Conservation (phyloP, 257 asterid species). For the Solanum neorickii region DNA sequence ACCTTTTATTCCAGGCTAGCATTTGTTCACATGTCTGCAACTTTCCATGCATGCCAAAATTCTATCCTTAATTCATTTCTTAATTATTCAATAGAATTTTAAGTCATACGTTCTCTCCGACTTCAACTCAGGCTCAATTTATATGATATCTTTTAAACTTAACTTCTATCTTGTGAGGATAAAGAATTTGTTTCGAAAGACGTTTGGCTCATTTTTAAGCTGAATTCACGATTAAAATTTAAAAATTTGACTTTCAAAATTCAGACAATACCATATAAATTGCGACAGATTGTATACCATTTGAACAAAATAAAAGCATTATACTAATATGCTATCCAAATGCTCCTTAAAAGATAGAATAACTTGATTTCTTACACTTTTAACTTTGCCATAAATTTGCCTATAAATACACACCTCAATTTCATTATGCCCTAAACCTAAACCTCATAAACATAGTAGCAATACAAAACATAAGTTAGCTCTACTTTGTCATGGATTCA, state of each 20-base stretch:
- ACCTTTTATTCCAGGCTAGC: neutral
- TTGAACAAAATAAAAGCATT: neutral
- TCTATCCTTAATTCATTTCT: neutral
- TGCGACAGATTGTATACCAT: neutral
- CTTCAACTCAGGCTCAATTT: neutral
- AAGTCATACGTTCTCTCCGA: neutral
- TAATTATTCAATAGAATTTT: neutral
- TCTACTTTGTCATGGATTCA: constrained; percentile 28
- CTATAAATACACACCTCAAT: constrained; percentile 4
- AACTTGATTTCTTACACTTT: neutral
- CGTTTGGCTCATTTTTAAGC: neutral
- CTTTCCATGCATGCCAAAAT: neutral
- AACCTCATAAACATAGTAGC: neutral
- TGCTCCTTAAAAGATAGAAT: neutral
- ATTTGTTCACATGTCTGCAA: constrained; percentile 11
- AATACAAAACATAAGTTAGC: neutral
- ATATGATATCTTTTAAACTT: neutral
- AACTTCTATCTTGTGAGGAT: accelerated
- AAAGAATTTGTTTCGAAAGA: neutral
- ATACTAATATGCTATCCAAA: neutral
- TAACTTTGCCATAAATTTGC: neutral
- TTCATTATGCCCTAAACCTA: neutral
- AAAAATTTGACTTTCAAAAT: neutral
- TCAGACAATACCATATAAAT: neutral
- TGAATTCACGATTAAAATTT: neutral